These are phyloP conservation scores for Fusarium foetens DNA, from an alignment of 2,329 filamentous ascomycete species.

Conservation along the genomic window DNA sequence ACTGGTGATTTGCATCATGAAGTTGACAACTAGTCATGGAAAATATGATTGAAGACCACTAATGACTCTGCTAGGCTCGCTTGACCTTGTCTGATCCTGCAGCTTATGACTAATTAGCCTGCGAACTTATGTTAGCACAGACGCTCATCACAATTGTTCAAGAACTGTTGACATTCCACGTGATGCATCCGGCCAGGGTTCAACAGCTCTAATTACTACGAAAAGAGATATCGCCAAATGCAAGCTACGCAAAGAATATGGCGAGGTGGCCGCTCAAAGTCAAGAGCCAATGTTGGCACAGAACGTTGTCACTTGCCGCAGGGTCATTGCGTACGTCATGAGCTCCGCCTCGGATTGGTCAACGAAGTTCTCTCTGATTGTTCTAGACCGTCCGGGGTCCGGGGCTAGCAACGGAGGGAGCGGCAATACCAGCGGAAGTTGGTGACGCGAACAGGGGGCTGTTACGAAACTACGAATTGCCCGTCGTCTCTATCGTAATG, in stretches of 20 bases:
- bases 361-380: conserved; percentile 32
- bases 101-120: neutral
- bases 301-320: neutral
- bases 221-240: neutral
- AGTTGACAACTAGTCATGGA: conserved; percentile 2
- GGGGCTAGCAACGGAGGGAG: conserved; percentile 20
- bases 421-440: conserved; percentile 34
- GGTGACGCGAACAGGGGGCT: conserved; percentile 21
- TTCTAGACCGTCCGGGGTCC: conserved; percentile 36
- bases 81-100: neutral
- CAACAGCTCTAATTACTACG: neutral
- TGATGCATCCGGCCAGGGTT: neutral
- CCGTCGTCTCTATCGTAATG: conserved; percentile 18
- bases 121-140: neutral
- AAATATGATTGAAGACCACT: neutral
- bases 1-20: neutral
- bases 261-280: neutral
- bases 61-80: conserved; percentile 3
- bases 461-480: conserved; percentile 12
- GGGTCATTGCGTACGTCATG: conserved; percentile 20
- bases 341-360: conserved; percentile 23
- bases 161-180: neutral
- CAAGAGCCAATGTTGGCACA: neutral
- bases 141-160: neutral
- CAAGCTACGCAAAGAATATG: neutral